Evolutionary conservation across 192 early-diverging fungal species (phyloP).

Genomic region (Coemansia sp.): DNA sequence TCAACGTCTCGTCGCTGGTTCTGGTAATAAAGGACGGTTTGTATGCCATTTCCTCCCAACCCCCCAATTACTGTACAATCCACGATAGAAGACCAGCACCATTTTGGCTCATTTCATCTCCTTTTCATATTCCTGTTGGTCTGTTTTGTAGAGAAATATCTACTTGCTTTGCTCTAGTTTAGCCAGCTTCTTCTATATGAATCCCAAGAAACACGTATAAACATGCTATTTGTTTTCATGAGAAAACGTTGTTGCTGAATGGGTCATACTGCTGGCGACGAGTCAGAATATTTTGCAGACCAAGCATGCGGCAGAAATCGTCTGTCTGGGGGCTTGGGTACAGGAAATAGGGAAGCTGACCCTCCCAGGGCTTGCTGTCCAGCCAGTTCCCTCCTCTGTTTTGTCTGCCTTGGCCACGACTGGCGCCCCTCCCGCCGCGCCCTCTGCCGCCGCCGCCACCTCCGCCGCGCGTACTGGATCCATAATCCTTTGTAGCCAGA

Average conservation of each 20-base stretch:
- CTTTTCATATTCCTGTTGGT: neutral
- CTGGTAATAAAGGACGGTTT: constrained; percentile 11
- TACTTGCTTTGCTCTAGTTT: neutral
- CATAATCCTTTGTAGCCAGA: constrained; percentile 19
- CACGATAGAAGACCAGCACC: neutral
- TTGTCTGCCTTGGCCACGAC: constrained; percentile 9
- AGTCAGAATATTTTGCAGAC: constrained; percentile 55
- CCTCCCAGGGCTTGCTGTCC: constrained; percentile 13
- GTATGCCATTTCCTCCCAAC: neutral
- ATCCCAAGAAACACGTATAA: neutral
- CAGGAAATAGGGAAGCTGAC: constrained; percentile 30
- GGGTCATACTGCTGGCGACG: constrained; percentile 17
- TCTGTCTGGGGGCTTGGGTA: constrained; percentile 86
- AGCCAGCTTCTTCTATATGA: neutral
- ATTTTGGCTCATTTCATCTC: neutral
- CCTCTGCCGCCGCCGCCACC: constrained; percentile 14
- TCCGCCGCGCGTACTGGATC: neutral
- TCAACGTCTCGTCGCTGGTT: constrained; percentile 42
- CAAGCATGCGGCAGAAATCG: constrained; percentile 68
- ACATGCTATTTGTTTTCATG: neutral
- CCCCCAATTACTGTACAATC: constrained; percentile 5
- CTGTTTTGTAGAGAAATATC: neutral
- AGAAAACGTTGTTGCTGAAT: neutral
- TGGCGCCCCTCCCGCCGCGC: neutral
- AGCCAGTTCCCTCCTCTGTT: neutral